A percentile compares a stretch with the other conserved stretches of the same genome.
phyloP scores from a whole-genome alignment of 441 rosid species.

The Eruca vesicaria region DNA sequence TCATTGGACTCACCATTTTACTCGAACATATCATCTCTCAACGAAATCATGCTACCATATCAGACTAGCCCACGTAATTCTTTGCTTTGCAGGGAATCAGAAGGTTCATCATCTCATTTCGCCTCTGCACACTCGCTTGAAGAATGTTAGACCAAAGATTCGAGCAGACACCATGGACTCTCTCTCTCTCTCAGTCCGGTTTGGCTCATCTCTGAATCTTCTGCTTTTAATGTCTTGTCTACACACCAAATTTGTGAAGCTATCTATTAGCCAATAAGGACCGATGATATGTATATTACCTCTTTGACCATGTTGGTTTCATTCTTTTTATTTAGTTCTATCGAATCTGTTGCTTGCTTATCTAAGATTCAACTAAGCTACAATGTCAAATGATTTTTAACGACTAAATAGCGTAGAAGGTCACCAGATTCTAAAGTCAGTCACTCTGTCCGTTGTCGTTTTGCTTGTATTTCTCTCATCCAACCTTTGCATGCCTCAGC shows the following conservation, averaged over 20 bases:
- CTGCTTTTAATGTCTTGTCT: not conserved
- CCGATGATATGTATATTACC: conserved; percentile 2
- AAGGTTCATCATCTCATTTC: conserved; percentile 63
- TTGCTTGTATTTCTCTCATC: conserved; percentile 71
- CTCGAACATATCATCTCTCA: conserved; percentile 66
- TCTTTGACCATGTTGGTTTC: conserved; percentile 2
- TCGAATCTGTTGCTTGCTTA: not conserved
- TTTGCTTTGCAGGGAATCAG: conserved; percentile 58
- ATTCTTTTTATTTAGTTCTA: not conserved
- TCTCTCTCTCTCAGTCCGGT: not conserved
- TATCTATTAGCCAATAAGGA: not conserved
- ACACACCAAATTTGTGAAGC: not conserved
- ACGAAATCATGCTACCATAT: conserved; percentile 45
- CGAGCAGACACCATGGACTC: not conserved
- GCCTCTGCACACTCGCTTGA: conserved; percentile 76
- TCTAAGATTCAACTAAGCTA: conserved; percentile 1
- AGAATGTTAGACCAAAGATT: conserved; percentile 45
- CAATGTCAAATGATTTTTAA: not conserved
- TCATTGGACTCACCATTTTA: conserved; percentile 62
- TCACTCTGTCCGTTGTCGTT: conserved; percentile 54
- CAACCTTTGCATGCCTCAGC: conserved; percentile 84
- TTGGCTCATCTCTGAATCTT: not conserved
- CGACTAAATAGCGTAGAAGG: not conserved
- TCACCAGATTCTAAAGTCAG: conserved; percentile 8
- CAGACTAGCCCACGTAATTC: conserved; percentile 57